Evolutionary conservation across 331 rosid species (phyloP).

Genomic region (Pyracantha coccinea): DNA sequence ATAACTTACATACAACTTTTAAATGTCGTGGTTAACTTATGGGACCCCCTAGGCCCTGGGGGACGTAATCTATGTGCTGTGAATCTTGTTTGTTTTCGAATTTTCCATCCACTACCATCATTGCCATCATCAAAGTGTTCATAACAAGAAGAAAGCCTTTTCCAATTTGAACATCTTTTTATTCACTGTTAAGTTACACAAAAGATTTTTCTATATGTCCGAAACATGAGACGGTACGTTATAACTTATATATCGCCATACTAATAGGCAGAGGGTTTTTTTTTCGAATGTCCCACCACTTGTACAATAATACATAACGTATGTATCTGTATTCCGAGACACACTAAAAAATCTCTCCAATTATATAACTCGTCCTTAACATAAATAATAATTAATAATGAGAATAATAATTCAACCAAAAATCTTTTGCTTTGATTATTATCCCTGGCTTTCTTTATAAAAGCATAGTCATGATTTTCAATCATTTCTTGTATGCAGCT

Average conservation of each 20-base stretch:
- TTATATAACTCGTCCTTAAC: background rate
- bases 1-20: too few relatives aligned
- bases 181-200: background rate
- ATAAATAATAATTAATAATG: background rate
- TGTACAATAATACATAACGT: too few relatives aligned
- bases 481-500: background rate
- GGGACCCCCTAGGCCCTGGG: background rate
- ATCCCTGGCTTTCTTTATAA: background rate
- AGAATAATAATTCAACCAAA: background rate
- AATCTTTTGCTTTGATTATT: background rate
- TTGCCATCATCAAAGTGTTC: background rate
- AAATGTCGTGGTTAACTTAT: background rate
- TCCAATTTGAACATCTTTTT: background rate
- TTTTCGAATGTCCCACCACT: too few relatives aligned
- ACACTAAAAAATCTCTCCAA: too few relatives aligned
- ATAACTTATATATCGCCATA: too few relatives aligned
- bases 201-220: rapidly evolving
- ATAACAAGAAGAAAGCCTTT: background rate
- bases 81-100: background rate
- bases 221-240: too few relatives aligned
- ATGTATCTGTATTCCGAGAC: too few relatives aligned
- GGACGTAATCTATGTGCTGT: background rate
- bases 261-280: too few relatives aligned
- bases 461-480: background rate
- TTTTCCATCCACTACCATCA: background rate